Base-by-base conservation (phyloP, 169 alveolate species). In the Plasmodium relictum region DNA sequence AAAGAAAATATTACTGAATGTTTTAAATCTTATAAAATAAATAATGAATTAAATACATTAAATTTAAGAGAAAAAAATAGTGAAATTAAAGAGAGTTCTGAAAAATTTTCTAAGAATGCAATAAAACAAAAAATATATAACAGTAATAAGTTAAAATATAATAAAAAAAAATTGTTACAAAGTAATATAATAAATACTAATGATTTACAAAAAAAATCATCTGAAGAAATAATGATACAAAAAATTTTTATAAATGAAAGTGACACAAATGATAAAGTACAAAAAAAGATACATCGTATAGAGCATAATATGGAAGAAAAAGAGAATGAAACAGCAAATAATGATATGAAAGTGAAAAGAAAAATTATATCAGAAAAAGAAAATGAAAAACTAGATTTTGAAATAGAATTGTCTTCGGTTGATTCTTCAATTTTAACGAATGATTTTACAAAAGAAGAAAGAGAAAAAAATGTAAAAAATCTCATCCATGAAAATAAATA, bases 191-290 rank as follows among this genome's bases (percentile, higher is more conserved):
- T 20, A 24, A 7, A 42, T 63, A 16, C 39, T 37, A 65, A 63
- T 26, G 63, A 56, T 7, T 59, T 42, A 59, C 42, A 58, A 31
- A 48, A 54, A 16, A 63, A 39, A 20, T 18, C 61, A 41, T 37
- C 52, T 22, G 89, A 58, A 45, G 89, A 78, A 50, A 78, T 78
- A 3, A 78, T 63, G 78, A 39, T 78, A 65, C 78, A 78, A 14
- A 65, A 14, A 45, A n/a, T 63, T 50, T 42, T 65, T 42, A 48
- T 78, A 45, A 69, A 78, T 8, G 62, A 65, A 78, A 78, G 69
- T 65, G 78, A 78, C 69, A 78, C 56, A 12, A 56, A 63, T 58
- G 62, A 20, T 22, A 50, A 45, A 16, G 89, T 78, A 22, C 89
- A 44, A 58, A 78, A 50, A 31, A 78, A 62, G 68, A 52, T 78